Conservation (phyloP, 257 asterid genomes). For the Thymus quinquecostatus region DNA sequence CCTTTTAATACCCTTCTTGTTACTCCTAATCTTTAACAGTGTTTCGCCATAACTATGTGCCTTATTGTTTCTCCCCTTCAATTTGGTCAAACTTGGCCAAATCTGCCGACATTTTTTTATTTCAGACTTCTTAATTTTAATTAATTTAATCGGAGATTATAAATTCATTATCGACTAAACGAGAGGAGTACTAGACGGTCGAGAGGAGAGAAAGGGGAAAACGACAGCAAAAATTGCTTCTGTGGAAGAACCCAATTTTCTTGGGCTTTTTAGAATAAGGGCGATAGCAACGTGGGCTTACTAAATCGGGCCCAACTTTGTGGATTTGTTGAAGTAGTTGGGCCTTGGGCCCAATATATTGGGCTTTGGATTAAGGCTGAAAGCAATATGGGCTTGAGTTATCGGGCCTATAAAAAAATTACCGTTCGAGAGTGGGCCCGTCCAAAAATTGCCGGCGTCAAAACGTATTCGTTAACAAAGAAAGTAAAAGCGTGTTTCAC, state of each 20-base stretch:
- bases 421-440: neutral
- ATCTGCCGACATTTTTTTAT: neutral
- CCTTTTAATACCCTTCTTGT: neutral
- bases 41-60: neutral
- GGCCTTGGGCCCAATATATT: no score
- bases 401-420: neutral
- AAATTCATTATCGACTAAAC: no score
- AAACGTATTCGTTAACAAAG: neutral
- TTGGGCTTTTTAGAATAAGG: no score
- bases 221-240: no score
- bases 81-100: neutral
- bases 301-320: no score
- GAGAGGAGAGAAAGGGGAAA: no score
- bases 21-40: slow-evolving; percentile 3
- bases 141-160: no score
- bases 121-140: neutral
- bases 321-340: no score
- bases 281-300: no score
- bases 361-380: neutral
- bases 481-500: neutral
- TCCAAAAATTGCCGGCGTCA: neutral
- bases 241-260: no score
- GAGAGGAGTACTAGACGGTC: no score
- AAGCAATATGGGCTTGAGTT: neutral
- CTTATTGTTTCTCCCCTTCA: neutral